Percentiles rank a stretch among this genome's conserved stretches.
Evolutionary conservation across 2,329 filamentous ascomycete genomes (phyloP).

Genomic region (Teratosphaeria epicoccoides): DNA sequence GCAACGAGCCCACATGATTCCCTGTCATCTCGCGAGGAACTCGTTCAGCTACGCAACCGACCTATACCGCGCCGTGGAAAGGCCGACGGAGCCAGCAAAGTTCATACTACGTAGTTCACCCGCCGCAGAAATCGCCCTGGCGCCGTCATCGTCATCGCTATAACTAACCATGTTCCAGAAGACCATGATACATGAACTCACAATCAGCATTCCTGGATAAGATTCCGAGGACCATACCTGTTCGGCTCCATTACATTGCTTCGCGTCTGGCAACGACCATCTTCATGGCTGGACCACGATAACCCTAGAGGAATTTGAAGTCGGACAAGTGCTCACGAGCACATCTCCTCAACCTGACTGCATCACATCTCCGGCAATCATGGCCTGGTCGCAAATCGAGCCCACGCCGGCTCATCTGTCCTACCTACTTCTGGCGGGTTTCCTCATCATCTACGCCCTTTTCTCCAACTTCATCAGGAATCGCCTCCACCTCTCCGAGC

Average conservation of each 20-base stretch:
- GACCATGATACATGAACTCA: too few species aligned
- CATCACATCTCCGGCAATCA: not conserved
- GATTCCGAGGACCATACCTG: too few species aligned
- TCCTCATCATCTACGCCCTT: constrained; percentile 37
- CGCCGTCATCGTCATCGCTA: not conserved
- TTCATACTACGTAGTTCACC: not conserved
- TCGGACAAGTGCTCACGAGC: not conserved
- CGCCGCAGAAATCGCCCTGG: not conserved
- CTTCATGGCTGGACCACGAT: not conserved
- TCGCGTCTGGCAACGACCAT: not conserved
- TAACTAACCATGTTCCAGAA: not conserved
- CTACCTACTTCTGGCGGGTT: constrained; percentile 35
- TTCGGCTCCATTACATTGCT: not conserved
- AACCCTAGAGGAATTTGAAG: not conserved
- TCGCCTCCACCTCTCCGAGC: constrained; percentile 39
- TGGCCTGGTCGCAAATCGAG: constrained; percentile 36
- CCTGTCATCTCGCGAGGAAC: too few species aligned
- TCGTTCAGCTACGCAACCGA: too few species aligned
- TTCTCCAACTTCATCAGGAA: constrained; percentile 39
- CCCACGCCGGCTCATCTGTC: constrained; percentile 36
- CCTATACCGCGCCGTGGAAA: too few species aligned
- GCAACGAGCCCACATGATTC: too few species aligned
- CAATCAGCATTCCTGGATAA: not conserved
- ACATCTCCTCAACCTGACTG: not conserved
- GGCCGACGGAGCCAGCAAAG: too few species aligned